Percentiles rank a stretch among this genome's conserved stretches.
Conservation (phyloP, 2,329 filamentous ascomycete genomes). For the Chrysoporthe puriensis region DNA sequence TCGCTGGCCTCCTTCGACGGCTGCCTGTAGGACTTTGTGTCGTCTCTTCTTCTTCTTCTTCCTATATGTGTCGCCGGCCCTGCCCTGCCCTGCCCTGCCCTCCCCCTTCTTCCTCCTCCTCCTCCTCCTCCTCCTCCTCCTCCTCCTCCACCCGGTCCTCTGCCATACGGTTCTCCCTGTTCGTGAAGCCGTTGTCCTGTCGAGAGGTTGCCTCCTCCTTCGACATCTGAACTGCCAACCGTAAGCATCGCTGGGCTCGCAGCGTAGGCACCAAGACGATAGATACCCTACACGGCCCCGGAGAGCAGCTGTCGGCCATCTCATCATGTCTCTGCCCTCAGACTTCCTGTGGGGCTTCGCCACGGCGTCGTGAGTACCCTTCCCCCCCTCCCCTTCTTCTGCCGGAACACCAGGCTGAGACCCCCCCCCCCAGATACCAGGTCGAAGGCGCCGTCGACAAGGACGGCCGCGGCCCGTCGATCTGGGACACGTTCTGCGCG, state of each 20-base stretch:
- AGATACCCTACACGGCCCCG: neutral
- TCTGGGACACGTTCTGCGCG: slow-evolving; percentile 89
- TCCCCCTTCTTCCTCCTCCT: too few relatives aligned
- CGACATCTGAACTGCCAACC: too few relatives aligned
- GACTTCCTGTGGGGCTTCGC: slow-evolving; percentile 83
- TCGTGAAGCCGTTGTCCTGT: neutral
- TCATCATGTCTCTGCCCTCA: slow-evolving; percentile 61
- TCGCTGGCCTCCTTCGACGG: too few relatives aligned
- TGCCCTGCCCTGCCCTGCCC: neutral
- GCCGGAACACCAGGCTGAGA: neutral
- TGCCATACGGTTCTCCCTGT: neutral
- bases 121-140: too few relatives aligned
- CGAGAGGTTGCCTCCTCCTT: neutral
- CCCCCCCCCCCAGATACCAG: slow-evolving; percentile 67
- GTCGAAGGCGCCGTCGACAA: slow-evolving; percentile 77
- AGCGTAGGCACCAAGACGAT: neutral
- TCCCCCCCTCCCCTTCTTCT: neutral
- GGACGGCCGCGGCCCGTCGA: slow-evolving; percentile 80
- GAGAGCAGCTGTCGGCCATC: neutral
- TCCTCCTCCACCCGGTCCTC: neutral
- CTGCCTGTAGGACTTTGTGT: neutral
- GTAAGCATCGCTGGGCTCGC: neutral
- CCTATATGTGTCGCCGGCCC: neutral
- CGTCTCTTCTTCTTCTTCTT: too few relatives aligned
- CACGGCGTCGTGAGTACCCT: slow-evolving; percentile 66